Base-by-base conservation (phyloP, 352 stramenopile species). In the Chrysophaeum taylorii region DNA sequence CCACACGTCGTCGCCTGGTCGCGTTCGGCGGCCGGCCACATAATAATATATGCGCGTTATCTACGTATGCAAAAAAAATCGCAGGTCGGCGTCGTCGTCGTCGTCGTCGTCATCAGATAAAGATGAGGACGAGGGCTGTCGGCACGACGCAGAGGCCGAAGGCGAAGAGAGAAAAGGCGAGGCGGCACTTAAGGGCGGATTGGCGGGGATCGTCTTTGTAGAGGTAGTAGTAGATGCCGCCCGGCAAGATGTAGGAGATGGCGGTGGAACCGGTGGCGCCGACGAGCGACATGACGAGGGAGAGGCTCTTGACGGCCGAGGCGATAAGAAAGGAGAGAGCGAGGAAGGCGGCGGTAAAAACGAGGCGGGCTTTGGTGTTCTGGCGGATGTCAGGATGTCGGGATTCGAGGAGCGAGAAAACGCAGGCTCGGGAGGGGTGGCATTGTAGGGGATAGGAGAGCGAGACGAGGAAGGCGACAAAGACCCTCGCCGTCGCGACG, bases 221-320 rank as follows among this genome's bases (percentile, higher is more conserved):
- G 4, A 79, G 16, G 57, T 75, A 76, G 0, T 78, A 45, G 68
- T 85, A 87, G 50, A 83, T 77, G 33, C 70, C 41, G 12, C 79
- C 79, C 0, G 82, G 82, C 18, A 87, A 69, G 48, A 87, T 71
- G 61, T 84, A 87, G 42, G 74, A 80, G 2, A 87, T 79, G 57
- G 81, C 73, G 36, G 79, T 85, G 1, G 76, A 82, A 5, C 78
- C 80, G 15, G 79, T 86, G 27, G 82, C 79, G 23, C 82, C 82
- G 0, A 87, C 78, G 38, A 85, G 38, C 67, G 77, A 72, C 0
- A 84, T 61, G 69, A 84, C 64, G 9, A 82, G 66, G 7, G 76
- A 77, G 37, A 84, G 69, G 73, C 81, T 74, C 52, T 82, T 64
- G 9, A 83, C 74, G n/a, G 77, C 54, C 45, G 78, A 71, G 37